Base-by-base conservation (phyloP, 2,329 filamentous ascomycete genomes). In the Endoconidiophora polonica region DNA sequence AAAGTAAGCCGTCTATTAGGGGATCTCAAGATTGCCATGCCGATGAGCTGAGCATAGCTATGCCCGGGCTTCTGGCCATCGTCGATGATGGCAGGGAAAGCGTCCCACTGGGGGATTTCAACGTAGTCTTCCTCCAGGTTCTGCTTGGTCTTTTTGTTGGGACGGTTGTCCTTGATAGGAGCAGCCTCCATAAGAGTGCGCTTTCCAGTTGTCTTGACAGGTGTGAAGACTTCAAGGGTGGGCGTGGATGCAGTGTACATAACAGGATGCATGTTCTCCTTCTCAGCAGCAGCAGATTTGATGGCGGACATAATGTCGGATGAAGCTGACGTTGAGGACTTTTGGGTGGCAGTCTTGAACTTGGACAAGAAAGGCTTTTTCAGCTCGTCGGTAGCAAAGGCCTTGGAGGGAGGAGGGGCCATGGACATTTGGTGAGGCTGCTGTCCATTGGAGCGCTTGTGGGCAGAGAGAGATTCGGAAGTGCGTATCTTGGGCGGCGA, bases 1-100 rank as follows among this genome's bases (percentile, higher is more conserved):
- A 98, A 73, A 1, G 91, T 96, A 55, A 96, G 72, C 48, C 85
- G 82, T 54, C 87, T 80, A 54, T 81, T 79, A 10, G 84, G 81
- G 3, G 91, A 86, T 55, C 88, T 80, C 20, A 96, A 71, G 58
- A 98, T 95, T 47, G 91, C 87, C 88, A 95, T 95, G 61, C 86
- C 91, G 56, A 96, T 96, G 57, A 98, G 74, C 58, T 83, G 84
- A 18, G 91, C 90, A 62, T 98, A 98, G 67, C 88, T 96, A 65
- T 90, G 86, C 4, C 79, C 76, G 4, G 91, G 91, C 63, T 98
- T 96, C 50, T 72, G 71, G 58, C 88, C 90, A 61, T 95, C 86
- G 60, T 96, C 91, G 52, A 81, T 70, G 29, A 95, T 77, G 4
- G 70, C 64, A 4, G 87, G 84, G 68, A 94, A 91, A n/a, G 86